These are phyloP conservation scores for Vitis cinerea DNA, from an alignment of 164 flowering plant species.

Conservation along the genomic window DNA sequence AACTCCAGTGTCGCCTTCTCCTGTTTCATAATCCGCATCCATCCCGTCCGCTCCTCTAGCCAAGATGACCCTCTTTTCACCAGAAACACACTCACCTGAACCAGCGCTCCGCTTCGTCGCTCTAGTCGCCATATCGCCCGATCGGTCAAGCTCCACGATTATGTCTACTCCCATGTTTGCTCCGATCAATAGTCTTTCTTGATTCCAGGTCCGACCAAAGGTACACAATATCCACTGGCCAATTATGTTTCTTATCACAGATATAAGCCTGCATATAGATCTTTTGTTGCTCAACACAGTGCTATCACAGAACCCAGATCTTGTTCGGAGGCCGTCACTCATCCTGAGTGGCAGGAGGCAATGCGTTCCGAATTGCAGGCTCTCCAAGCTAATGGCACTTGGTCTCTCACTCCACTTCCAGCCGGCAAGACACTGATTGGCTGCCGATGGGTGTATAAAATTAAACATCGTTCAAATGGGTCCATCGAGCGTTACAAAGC, in stretches of 20 bases:
- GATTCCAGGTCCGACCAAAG: not conserved
- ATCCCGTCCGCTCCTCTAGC: no score
- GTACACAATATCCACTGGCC: conserved; percentile 1
- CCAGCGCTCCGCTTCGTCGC: not conserved
- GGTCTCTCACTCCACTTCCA: not conserved
- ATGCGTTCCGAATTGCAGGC: not conserved
- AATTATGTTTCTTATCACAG: conserved; percentile 2
- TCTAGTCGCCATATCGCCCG: not conserved
- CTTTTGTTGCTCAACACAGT: not conserved
- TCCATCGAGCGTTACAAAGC: not conserved
- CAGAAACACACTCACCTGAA: not conserved
- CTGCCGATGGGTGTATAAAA: no score
- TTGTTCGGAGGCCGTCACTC: not conserved
- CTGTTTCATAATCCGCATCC: no score
- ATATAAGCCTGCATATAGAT: not conserved
- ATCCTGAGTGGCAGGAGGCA: no score
- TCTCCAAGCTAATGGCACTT: not conserved
- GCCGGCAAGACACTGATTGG: no score
- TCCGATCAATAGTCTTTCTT: not conserved
- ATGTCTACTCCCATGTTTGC: not conserved
- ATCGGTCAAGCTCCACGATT: not conserved
- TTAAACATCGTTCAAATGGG: not conserved
- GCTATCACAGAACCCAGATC: not conserved
- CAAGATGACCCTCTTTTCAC: not conserved
- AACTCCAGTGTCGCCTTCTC: no score